Evolutionary conservation across 257 asterid genomes (phyloP).

Genomic region (Petunia axillaris): DNA sequence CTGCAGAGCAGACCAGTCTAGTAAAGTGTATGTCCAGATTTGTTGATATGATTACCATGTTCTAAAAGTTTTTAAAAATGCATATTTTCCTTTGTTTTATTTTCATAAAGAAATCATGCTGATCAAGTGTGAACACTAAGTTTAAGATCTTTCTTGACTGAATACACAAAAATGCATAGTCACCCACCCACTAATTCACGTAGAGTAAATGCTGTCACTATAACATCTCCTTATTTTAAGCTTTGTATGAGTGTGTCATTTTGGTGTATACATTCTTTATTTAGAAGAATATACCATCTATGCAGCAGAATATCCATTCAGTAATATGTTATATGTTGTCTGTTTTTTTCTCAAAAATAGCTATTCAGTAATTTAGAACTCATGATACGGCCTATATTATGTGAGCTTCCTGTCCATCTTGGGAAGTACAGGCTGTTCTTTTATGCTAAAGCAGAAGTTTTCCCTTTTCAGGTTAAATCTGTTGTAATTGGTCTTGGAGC

Average conservation of each 20-base stretch:
- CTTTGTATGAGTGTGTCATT: too few species aligned
- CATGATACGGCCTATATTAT: background rate
- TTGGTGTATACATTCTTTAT: background rate
- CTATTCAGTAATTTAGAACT: background rate
- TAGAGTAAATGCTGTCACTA: too few species aligned
- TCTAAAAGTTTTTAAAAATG: too few species aligned
- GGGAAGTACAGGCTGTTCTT: background rate
- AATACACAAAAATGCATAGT: background rate
- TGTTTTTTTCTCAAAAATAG: too few species aligned
- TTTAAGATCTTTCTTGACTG: background rate
- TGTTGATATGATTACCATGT: too few species aligned
- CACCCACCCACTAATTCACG: background rate
- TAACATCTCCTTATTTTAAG: too few species aligned
- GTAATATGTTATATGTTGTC: background rate
- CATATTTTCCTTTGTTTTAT: too few species aligned
- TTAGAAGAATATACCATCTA: background rate
- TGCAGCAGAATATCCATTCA: background rate
- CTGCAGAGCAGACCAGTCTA: too few species aligned
- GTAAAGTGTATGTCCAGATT: too few species aligned
- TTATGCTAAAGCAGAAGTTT: conserved; percentile 12
- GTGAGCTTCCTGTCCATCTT: background rate
- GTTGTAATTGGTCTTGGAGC: conserved; percentile 96
- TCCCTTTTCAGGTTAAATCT: conserved; percentile 58
- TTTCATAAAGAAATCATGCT: too few species aligned
- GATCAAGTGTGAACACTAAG: too few species aligned